These are phyloP conservation scores for Thraustochytrium sp. DNA, from an alignment of 352 stramenopile species.

Conservation along the genomic window DNA sequence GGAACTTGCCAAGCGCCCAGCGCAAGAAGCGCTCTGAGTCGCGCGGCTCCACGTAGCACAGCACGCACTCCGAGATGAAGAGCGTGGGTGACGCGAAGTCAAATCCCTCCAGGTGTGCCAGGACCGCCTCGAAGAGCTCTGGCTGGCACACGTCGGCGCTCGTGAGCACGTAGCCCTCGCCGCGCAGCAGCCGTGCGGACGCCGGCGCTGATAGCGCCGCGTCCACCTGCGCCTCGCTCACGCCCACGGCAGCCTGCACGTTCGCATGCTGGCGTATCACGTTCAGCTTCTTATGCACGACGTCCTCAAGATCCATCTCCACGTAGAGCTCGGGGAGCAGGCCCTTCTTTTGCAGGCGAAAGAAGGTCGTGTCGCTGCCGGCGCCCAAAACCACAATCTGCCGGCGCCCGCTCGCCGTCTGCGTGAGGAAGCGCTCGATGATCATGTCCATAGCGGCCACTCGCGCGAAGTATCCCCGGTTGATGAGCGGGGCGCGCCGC, in stretches of 20 bases:
- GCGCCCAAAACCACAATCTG: slow-evolving; percentile 49
- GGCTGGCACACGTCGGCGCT: slow-evolving; percentile 41
- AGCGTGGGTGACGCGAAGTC: slow-evolving; percentile 47
- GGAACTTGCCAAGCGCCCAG: slow-evolving; percentile 65
- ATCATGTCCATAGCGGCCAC: slow-evolving; percentile 48
- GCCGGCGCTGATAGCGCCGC: neutral
- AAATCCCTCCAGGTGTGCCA: slow-evolving; percentile 17
- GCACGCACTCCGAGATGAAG: slow-evolving; percentile 80
- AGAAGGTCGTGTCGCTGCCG: slow-evolving; percentile 49
- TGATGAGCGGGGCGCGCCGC: slow-evolving; percentile 50
- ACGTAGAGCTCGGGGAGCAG: slow-evolving; percentile 36
- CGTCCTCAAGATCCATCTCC: slow-evolving; percentile 49
- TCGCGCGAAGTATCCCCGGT: slow-evolving; percentile 51
- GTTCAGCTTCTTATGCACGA: slow-evolving; percentile 44
- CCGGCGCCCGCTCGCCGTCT: neutral
- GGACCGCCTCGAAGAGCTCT: slow-evolving; percentile 7
- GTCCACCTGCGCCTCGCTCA: neutral
- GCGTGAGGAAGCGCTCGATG: slow-evolving; percentile 46
- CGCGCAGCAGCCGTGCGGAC: slow-evolving; percentile 13
- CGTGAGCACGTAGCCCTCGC: slow-evolving; percentile 42
- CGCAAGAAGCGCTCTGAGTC: slow-evolving; percentile 65
- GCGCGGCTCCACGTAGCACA: slow-evolving; percentile 81
- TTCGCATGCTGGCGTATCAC: neutral
- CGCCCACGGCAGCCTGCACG: neutral
- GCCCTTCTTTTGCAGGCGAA: slow-evolving; percentile 44